These are phyloP conservation scores for Terana coerulea DNA, from an alignment of 768 basidiomycete species.

Conservation along the genomic window DNA sequence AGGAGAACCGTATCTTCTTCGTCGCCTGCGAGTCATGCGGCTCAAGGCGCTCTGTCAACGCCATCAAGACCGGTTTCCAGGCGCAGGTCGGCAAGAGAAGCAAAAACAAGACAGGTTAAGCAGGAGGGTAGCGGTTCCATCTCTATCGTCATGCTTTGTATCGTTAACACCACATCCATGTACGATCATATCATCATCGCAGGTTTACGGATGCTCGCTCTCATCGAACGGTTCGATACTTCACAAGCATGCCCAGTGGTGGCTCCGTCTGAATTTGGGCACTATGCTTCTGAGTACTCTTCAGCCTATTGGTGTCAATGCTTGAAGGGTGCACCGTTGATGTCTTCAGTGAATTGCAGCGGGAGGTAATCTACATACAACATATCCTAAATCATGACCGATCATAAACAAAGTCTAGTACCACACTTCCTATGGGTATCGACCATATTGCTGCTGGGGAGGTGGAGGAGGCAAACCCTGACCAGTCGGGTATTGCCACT, in stretches of 20 bases:
- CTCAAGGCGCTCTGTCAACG: slow-evolving; percentile 84
- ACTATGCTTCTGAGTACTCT: no score
- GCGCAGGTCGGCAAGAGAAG: slow-evolving; percentile 89
- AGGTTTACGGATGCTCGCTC: not conserved
- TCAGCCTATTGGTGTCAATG: no score
- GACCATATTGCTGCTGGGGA: slow-evolving; percentile 15
- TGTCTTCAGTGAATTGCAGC: no score
- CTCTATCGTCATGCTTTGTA: slow-evolving; percentile 1
- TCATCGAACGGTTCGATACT: not conserved
- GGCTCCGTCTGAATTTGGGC: no score
- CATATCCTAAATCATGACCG: no score
- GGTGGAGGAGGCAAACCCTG: slow-evolving; percentile 17
- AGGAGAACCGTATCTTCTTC: slow-evolving; percentile 99
- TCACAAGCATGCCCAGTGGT: no score
- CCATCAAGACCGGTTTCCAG: slow-evolving; percentile 99
- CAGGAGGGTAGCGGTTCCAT: not conserved
- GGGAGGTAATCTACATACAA: no score
- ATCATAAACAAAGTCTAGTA: no score
- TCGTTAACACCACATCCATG: slow-evolving; percentile 5
- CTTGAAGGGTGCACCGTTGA: no score
- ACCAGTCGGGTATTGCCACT: slow-evolving; percentile 17
- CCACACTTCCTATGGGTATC: no score
- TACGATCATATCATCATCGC: slow-evolving; percentile 2
- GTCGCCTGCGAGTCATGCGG: slow-evolving; percentile 92
- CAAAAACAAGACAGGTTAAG: slow-evolving; percentile 70